Evolutionary conservation across 495 filamentous ascomycete genomes (phyloP).

Genomic region (Cudoniella acicularis): DNA sequence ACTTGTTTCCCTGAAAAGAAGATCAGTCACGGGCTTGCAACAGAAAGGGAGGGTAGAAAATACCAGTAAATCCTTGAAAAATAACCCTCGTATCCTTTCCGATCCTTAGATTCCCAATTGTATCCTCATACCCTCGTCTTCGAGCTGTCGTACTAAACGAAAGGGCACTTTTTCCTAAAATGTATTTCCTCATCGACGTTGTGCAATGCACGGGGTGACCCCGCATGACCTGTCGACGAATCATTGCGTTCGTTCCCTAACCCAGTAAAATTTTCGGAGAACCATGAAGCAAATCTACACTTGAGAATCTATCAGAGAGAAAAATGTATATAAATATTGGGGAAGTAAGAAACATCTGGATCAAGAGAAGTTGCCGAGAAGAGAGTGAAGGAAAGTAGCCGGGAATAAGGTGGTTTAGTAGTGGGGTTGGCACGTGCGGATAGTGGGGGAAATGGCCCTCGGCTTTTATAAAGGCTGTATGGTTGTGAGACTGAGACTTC

Average conservation of each 20-base stretch:
- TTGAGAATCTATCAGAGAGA: too few species aligned
- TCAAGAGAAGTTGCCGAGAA: not conserved
- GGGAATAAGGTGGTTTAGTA: not conserved
- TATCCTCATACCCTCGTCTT: conserved; percentile 47
- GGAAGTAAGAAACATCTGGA: not conserved
- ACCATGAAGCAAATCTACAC: too few species aligned
- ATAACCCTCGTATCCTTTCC: conserved; percentile 75
- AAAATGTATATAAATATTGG: not conserved
- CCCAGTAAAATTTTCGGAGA: not conserved
- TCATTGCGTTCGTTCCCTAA: not conserved
- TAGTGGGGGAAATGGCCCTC: not conserved
- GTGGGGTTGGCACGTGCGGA: not conserved
- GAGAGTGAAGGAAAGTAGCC: not conserved
- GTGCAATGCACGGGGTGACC: too few species aligned
- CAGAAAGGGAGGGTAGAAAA: not conserved
- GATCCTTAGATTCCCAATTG: conserved; percentile 73
- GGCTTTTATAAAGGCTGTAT: not conserved
- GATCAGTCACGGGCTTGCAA: conserved; percentile 1
- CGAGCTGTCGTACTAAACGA: conserved; percentile 18
- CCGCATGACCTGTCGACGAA: not conserved
- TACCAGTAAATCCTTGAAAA: conserved; percentile 87
- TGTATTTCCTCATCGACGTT: too few species aligned
- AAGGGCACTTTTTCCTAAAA: too few species aligned
- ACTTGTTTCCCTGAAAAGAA: conserved; percentile 34
- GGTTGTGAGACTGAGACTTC: too few species aligned